Conservation (phyloP, 2,329 filamentous ascomycete species). For the Trichoderma koningiopsis region DNA sequence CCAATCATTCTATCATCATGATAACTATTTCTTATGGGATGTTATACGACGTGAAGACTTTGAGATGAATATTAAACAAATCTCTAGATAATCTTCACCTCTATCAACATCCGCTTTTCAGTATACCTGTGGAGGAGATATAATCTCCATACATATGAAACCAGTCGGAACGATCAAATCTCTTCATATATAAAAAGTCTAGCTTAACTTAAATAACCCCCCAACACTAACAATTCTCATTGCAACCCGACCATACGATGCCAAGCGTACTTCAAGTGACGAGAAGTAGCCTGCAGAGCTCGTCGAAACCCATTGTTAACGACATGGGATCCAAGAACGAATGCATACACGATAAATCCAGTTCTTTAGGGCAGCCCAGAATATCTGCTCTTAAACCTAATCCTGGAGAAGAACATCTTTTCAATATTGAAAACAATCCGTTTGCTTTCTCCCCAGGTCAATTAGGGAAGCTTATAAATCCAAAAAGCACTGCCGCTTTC, state of each 20-base stretch:
- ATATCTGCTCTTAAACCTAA: neutral
- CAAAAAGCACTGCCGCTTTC: conserved; percentile 75
- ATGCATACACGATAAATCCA: neutral
- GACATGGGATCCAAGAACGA: neutral
- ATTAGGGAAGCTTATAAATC: conserved; percentile 76
- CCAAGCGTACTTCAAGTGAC: neutral
- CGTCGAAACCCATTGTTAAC: neutral
- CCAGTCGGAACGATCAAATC: too few species aligned
- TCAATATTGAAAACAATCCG: conserved; percentile 5
- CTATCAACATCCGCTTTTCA: neutral
- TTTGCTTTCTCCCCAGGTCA: conserved; percentile 44
- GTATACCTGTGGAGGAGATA: neutral
- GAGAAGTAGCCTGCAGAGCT: neutral
- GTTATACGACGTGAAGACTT: too few species aligned
- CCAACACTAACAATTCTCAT: too few species aligned
- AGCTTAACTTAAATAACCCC: too few species aligned
- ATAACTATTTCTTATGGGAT: too few species aligned
- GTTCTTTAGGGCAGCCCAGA: neutral
- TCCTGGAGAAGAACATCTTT: conserved; percentile 4
- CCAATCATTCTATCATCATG: neutral
- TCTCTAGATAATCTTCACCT: neutral
- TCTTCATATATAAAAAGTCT: too few species aligned
- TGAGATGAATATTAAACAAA: neutral
- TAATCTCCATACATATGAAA: too few species aligned
- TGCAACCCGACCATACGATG: neutral